Percentiles rank a stretch among this genome's conserved stretches.
Conservation (phyloP, 768 basidiomycete genomes). For the Podaxis rugospora region DNA sequence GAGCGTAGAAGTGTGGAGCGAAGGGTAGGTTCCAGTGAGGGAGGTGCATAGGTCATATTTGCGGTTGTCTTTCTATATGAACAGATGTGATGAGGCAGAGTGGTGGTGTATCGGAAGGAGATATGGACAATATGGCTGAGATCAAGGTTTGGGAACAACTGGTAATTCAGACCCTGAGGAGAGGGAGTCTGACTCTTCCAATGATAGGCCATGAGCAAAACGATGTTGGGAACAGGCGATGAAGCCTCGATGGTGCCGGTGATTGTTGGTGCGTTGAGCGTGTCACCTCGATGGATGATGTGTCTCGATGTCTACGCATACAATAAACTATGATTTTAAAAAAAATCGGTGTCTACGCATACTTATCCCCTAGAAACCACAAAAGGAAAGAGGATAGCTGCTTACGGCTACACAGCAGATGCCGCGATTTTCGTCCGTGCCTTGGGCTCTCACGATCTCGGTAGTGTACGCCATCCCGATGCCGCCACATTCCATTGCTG, state of each 20-base stretch:
- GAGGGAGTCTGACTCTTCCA: slow-evolving; percentile 20
- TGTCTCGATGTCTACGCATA: too few relatives aligned
- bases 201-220: slow-evolving; percentile 31
- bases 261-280: slow-evolving; percentile 26
- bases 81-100: background rate
- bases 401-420: slow-evolving; percentile 27
- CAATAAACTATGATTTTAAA: too few relatives aligned
- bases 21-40: too few relatives aligned
- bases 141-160: slow-evolving; percentile 26
- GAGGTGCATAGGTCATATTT: slow-evolving; percentile 17
- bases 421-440: slow-evolving; percentile 10
- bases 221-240: slow-evolving; percentile 23
- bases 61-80: slow-evolving; percentile 2
- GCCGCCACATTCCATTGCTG: slow-evolving; percentile 29
- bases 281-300: slow-evolving; percentile 29
- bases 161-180: slow-evolving; percentile 22
- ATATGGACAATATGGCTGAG: slow-evolving; percentile 14
- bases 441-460: slow-evolving; percentile 24
- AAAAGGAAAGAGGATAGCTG: background rate
- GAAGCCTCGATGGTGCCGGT: slow-evolving; percentile 31
- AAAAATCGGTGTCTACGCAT: too few relatives aligned
- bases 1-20: too few relatives aligned
- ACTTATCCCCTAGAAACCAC: background rate
- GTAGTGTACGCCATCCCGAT: slow-evolving; percentile 19
- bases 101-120: background rate